Conservation (phyloP, 257 asterid species). For the Nemophila menziesii region DNA sequence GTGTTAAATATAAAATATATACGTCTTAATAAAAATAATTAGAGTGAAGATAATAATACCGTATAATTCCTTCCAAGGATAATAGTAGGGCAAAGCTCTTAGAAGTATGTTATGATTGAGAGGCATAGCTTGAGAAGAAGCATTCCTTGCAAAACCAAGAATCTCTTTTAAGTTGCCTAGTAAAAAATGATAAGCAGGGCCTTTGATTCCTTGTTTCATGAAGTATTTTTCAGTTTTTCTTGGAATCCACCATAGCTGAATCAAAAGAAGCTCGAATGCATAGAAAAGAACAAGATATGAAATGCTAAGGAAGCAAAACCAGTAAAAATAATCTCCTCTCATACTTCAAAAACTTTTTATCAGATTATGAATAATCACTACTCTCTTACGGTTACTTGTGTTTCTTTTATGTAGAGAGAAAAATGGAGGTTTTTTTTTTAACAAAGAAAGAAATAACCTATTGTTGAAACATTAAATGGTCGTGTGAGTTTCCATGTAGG, state of each 20-base stretch:
- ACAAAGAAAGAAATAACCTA: too few species aligned
- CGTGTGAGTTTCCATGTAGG: too few species aligned
- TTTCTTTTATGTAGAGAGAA: too few species aligned
- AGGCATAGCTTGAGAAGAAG: slow-evolving; percentile 54
- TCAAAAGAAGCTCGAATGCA: slow-evolving; percentile 19
- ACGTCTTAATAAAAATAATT: too few species aligned
- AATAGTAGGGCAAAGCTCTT: slow-evolving; percentile 77
- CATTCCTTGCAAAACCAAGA: slow-evolving; percentile 36
- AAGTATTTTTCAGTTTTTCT: slow-evolving; percentile 46
- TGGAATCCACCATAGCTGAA: slow-evolving; percentile 68
- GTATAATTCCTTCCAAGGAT: slow-evolving; percentile 78
- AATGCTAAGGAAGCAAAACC: slow-evolving; percentile 10
- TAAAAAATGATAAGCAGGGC: slow-evolving; percentile 61
- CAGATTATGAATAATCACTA: too few species aligned
- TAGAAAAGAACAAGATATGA: slow-evolving; percentile 23
- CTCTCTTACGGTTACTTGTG: too few species aligned
- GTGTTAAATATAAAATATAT: too few species aligned
- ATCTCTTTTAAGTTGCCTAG: slow-evolving; percentile 75
- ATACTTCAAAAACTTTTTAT: not conserved
- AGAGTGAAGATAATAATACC: too few species aligned
- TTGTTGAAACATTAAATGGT: too few species aligned
- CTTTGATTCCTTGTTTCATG: slow-evolving; percentile 61
- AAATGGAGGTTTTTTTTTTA: too few species aligned
- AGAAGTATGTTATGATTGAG: slow-evolving; percentile 84
- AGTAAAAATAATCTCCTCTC: not conserved